Conservation (phyloP, 2,329 filamentous ascomycete species). For the Aspergillus chevalieri region DNA sequence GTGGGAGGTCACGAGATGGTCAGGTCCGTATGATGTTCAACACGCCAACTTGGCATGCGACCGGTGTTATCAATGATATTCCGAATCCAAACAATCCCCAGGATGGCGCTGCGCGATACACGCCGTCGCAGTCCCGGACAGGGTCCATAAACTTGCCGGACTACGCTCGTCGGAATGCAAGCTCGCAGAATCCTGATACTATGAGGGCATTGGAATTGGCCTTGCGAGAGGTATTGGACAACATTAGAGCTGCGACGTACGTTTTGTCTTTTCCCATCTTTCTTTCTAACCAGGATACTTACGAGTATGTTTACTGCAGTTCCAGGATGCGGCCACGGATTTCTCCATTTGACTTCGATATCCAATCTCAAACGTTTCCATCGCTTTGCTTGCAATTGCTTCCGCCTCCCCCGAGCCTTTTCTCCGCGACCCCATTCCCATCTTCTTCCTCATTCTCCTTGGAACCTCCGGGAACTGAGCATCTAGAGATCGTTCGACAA, state of each 20-base stretch:
- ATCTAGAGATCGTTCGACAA: slow-evolving; percentile 64
- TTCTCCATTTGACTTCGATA: slow-evolving; percentile 69
- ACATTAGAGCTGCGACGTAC: slow-evolving; percentile 76
- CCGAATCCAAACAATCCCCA: slow-evolving; percentile 47
- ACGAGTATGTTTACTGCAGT: slow-evolving; percentile 21
- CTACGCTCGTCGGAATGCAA: slow-evolving; percentile 58
- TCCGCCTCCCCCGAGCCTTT: slow-evolving; percentile 72
- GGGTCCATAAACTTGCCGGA: slow-evolving; percentile 34
- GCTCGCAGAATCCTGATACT: slow-evolving; percentile 69
- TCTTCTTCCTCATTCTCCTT: slow-evolving; percentile 77
- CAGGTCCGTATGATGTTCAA: slow-evolving; percentile 49
- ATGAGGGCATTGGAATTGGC: slow-evolving; percentile 78
- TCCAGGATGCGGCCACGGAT: slow-evolving; percentile 37
- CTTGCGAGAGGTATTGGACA: slow-evolving; percentile 72
- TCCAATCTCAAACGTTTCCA: slow-evolving; percentile 78
- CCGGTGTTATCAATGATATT: slow-evolving; percentile 72
- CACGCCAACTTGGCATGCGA: slow-evolving; percentile 66
- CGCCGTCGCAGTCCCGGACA: slow-evolving; percentile 27
- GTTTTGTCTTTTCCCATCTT: slow-evolving; percentile 21
- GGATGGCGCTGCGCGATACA: slow-evolving; percentile 27
- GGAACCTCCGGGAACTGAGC: slow-evolving; percentile 64
- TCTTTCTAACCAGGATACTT: neutral
- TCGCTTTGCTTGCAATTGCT: slow-evolving; percentile 77
- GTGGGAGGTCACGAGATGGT: slow-evolving; percentile 28
- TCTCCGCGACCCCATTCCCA: slow-evolving; percentile 72